Evolutionary conservation across 306 rosid genomes (phyloP).

Genomic region (Lablab purpureus): DNA sequence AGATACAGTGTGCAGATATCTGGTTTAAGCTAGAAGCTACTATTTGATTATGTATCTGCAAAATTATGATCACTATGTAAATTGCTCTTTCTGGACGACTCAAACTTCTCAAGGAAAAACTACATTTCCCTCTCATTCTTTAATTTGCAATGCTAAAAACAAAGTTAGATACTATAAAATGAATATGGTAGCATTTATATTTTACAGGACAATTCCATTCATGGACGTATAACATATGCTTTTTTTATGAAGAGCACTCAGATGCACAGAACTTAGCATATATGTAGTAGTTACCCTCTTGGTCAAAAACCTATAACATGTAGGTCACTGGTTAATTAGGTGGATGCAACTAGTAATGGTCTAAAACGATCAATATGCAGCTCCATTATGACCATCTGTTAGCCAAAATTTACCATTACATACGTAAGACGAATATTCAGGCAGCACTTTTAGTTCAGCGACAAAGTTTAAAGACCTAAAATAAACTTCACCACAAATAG

Average conservation of each 20-base stretch:
- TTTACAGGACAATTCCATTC: not conserved
- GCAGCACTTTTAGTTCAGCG: not conserved
- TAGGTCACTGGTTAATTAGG: slow-evolving; percentile 17
- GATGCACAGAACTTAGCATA: not conserved
- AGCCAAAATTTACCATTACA: slow-evolving; percentile 27
- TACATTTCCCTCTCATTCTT: slow-evolving; percentile 13
- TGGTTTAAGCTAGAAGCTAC: not conserved
- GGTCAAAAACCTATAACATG: slow-evolving; percentile 22
- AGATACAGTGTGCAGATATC: not conserved
- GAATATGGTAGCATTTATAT: slow-evolving; percentile 5
- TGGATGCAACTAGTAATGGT: slow-evolving; percentile 17
- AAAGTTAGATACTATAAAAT: not conserved
- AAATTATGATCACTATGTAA: not conserved
- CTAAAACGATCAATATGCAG: slow-evolving; percentile 14
- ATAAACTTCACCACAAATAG: slow-evolving; percentile 10
- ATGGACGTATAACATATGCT: not conserved
- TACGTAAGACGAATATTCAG: slow-evolving; percentile 34
- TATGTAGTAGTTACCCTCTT: slow-evolving; percentile 3
- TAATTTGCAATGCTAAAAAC: not conserved
- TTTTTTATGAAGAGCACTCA: not conserved
- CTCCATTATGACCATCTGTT: not conserved
- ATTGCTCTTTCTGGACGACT: not conserved
- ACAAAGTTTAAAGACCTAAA: slow-evolving; percentile 26
- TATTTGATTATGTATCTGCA: not conserved
- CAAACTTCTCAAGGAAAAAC: slow-evolving; percentile 1